These are phyloP conservation scores for Monosporascus ibericus DNA, from an alignment of 2,329 filamentous ascomycete genomes.

Conservation along the genomic window DNA sequence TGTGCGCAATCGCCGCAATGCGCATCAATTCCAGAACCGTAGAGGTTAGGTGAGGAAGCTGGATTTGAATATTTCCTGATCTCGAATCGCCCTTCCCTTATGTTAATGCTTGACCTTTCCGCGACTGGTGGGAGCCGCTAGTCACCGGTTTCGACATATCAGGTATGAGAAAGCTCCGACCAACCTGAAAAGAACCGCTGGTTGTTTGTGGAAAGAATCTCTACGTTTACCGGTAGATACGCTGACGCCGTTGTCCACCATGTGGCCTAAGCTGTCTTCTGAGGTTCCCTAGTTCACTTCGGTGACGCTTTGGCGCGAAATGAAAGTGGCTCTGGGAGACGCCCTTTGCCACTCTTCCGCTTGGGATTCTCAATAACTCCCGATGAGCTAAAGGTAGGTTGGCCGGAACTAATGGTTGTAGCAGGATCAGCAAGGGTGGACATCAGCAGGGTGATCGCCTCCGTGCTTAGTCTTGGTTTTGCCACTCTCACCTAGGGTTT, in stretches of 20 bases:
- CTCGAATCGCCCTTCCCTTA: neutral
- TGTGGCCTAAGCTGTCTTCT: constrained; percentile 4
- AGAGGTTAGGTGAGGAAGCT: constrained; percentile 9
- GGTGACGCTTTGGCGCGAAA: constrained; percentile 27
- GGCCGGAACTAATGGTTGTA: constrained; percentile 23
- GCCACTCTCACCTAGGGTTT: constrained; percentile 1
- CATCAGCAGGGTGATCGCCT: constrained; percentile 16
- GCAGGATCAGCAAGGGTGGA: constrained; percentile 21
- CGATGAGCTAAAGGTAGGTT: constrained; percentile 18
- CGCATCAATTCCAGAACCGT: constrained; percentile 20
- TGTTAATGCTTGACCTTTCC: neutral
- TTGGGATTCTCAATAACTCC: neutral
- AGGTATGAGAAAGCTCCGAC: neutral
- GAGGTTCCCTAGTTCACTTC: constrained; percentile 23
- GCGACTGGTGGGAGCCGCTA: neutral
- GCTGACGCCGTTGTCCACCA: neutral
- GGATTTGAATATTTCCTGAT: neutral
- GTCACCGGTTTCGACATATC: neutral
- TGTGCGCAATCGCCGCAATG: constrained; percentile 12
- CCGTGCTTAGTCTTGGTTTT: constrained; percentile 13
- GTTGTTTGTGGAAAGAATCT: neutral
- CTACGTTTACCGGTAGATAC: neutral
- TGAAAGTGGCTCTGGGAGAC: constrained; percentile 16
- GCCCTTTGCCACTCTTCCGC: neutral
- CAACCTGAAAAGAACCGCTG: neutral